Conservation (phyloP, 805 yeast species). For the Ogataea chonburiensis region DNA sequence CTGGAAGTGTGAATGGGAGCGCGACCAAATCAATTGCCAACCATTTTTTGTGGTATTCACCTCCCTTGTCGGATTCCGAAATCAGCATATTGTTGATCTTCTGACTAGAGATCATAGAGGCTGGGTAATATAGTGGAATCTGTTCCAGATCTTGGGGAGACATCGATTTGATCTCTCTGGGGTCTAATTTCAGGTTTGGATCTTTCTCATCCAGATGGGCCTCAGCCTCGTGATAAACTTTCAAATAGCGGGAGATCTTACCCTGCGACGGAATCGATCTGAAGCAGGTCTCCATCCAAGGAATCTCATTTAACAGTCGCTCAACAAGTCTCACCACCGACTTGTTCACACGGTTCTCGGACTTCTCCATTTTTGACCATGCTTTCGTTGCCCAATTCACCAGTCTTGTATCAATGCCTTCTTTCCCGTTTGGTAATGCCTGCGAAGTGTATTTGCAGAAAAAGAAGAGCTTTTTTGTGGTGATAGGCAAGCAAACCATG, state of each 20-base stretch:
- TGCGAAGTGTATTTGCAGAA: conserved; percentile 59
- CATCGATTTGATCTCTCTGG: conserved; percentile 9
- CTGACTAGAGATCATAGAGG: conserved; percentile 31
- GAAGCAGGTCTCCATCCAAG: conserved; percentile 78
- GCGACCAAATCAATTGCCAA: conserved; percentile 53
- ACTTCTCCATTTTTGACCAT: conserved; percentile 62
- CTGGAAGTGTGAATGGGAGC: conserved; percentile 76
- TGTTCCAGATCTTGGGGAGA: conserved; percentile 31
- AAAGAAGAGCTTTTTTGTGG: conserved; percentile 57
- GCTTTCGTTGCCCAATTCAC: conserved; percentile 49
- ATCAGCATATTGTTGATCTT: conserved; percentile 40
- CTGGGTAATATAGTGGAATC: conserved; percentile 54
- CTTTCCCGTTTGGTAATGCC: conserved; percentile 34
- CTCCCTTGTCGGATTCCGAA: conserved; percentile 43
- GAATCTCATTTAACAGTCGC: conserved; percentile 56
- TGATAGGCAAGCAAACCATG: conserved; percentile 70
- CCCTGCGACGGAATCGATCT: conserved; percentile 71
- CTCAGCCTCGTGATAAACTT: conserved; percentile 21
- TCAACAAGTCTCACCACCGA: conserved; percentile 55
- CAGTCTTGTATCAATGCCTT: conserved; percentile 39
- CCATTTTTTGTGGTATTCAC: conserved; percentile 53
- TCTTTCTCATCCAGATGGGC: conserved; percentile 5
- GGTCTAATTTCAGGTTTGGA: conserved; percentile 11
- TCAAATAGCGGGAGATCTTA: conserved; percentile 52
- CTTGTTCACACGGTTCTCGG: conserved; percentile 56